Evolutionary conservation across 1,139 yeast species (phyloP).

Genomic region (Protomyces macrosporus): DNA sequence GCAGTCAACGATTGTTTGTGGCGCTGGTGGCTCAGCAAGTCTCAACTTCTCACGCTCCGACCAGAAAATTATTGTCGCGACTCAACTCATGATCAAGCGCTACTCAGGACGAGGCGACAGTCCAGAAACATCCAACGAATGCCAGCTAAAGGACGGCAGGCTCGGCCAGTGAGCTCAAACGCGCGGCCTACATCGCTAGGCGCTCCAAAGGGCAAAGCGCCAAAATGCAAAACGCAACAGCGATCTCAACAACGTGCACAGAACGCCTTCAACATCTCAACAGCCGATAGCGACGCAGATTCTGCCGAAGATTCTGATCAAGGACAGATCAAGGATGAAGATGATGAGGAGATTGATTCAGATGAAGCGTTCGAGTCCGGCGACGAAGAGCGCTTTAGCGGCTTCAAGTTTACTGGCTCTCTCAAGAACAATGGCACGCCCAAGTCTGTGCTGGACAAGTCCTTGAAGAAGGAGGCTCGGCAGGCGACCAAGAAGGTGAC

Average conservation of each 20-base stretch:
- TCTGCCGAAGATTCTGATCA: constrained; percentile 5
- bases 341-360: constrained; percentile 32
- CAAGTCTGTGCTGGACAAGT: constrained; percentile 1
- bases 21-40: too few species aligned
- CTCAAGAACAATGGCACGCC: neutral
- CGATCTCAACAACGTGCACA: constrained; percentile 3
- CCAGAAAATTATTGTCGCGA: too few species aligned
- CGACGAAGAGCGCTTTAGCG: constrained; percentile 30
- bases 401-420: constrained; percentile 29
- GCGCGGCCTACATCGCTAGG: too few species aligned
- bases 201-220: neutral
- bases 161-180: too few species aligned
- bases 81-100: too few species aligned
- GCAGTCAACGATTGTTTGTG: too few species aligned
- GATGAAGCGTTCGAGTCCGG: constrained; percentile 32
- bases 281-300: neutral
- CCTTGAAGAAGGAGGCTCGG: constrained; percentile 1
- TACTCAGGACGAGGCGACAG: too few species aligned
- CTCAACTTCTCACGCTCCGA: too few species aligned
- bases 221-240: neutral
- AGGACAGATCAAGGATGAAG: constrained; percentile 26
- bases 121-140: too few species aligned
- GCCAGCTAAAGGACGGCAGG: too few species aligned
- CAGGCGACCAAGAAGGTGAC: constrained; percentile 29
- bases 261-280: constrained; percentile 15